Percentiles rank a stretch among this genome's conserved stretches.
Evolutionary conservation across 805 yeast species (phyloP).

Genomic region (Jamesozyma piceae): DNA sequence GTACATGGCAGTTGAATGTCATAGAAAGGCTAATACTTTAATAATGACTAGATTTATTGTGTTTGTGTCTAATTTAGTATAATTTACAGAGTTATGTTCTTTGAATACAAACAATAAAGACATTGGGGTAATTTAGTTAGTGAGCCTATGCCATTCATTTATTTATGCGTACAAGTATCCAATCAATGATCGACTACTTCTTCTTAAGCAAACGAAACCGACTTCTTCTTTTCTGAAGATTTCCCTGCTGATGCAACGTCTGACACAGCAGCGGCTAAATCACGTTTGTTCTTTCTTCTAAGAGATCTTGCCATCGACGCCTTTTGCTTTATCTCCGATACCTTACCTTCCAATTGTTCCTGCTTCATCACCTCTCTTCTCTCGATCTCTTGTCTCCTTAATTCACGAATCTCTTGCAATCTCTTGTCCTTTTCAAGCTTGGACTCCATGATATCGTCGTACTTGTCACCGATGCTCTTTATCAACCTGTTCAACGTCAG

Average conservation of each 20-base stretch:
- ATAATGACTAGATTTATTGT: too few relatives aligned
- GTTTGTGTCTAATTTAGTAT: too few relatives aligned
- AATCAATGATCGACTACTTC: too few relatives aligned
- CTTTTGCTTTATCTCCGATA: conserved; percentile 63
- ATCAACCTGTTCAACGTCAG: conserved; percentile 58
- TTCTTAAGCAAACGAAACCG: conserved; percentile 42
- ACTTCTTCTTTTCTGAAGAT: conserved; percentile 30
- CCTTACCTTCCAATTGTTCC: conserved; percentile 63
- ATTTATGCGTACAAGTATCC: too few relatives aligned
- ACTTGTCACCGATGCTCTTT: conserved; percentile 70
- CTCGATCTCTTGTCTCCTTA: conserved; percentile 80
- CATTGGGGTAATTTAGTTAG: too few relatives aligned
- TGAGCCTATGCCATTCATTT: too few relatives aligned
- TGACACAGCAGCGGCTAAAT: conserved; percentile 5
- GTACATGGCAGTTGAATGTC: too few relatives aligned
- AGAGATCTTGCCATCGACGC: conserved; percentile 59
- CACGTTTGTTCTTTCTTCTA: conserved; percentile 48
- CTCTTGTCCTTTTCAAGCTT: conserved; percentile 84
- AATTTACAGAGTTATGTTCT: too few relatives aligned
- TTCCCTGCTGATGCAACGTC: conserved; percentile 5
- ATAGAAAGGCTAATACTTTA: too few relatives aligned
- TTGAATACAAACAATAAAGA: too few relatives aligned
- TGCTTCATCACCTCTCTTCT: conserved; percentile 65
- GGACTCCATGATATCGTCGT: conserved; percentile 72
- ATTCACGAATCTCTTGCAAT: conserved; percentile 80